Percentiles rank a stretch among this genome's conserved stretches.
phyloP scores from a whole-genome alignment of 2,329 filamentous ascomycete species.

The Alternaria alternata region DNA sequence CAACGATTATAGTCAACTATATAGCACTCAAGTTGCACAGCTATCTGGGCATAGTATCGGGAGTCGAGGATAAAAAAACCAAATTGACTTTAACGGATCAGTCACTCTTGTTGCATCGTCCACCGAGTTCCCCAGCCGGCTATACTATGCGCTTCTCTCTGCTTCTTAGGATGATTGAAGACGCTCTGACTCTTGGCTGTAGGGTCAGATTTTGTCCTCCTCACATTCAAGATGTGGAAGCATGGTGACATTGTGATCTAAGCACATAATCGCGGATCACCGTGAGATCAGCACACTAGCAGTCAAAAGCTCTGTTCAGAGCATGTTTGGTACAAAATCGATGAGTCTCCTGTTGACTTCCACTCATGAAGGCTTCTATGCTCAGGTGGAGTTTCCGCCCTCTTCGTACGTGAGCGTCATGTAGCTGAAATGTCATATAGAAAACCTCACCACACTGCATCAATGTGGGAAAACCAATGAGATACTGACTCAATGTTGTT shows the following conservation, averaged over 20 bases:
- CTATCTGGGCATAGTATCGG: background rate
- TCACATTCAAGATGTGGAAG: background rate
- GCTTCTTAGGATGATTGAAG: too few species aligned
- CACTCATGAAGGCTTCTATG: background rate
- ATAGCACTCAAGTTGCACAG: background rate
- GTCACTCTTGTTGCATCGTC: background rate
- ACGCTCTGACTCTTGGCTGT: too few species aligned
- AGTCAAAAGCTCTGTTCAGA: background rate
- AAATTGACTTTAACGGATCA: background rate
- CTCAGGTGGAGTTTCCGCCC: background rate
- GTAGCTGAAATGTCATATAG: background rate
- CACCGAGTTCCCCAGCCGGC: background rate
- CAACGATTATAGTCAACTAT: background rate
- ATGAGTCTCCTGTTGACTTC: background rate
- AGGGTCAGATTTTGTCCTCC: too few species aligned
- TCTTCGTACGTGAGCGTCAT: background rate
- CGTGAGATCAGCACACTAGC: background rate
- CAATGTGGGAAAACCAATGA: background rate
- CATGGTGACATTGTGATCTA: background rate
- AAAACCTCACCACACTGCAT: background rate
- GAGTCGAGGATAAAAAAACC: background rate
- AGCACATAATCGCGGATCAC: background rate
- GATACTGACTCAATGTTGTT: background rate
- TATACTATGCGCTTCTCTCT: background rate
- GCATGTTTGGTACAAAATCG: accelerated